Evolutionary conservation across 1,284 basidiomycete genomes (phyloP).

Genomic region (Cystobasidiaceae sp.): DNA sequence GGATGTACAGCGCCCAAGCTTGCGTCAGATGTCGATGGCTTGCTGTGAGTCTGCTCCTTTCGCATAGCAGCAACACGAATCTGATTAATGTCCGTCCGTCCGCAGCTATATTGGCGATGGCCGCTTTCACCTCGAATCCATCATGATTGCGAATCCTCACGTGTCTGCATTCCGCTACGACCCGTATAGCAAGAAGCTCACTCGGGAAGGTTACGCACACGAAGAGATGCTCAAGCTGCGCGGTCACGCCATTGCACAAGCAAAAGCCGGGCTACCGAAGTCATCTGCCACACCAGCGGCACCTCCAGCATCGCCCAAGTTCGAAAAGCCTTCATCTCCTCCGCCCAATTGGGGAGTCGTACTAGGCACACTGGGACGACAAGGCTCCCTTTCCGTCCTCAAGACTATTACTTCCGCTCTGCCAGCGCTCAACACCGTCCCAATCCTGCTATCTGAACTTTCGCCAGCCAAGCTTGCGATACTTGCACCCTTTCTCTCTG

Average conservation of each 20-base stretch:
- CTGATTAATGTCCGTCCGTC: not conserved
- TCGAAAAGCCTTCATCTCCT: constrained; percentile 39
- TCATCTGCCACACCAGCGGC: constrained; percentile 10
- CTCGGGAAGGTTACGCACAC: constrained; percentile 87
- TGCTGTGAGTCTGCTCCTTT: constrained; percentile 59
- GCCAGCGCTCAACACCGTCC: constrained; percentile 53
- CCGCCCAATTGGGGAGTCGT: constrained; percentile 76
- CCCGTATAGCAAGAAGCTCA: constrained; percentile 95
- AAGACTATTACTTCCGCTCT: constrained; percentile 52
- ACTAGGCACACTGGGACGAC: constrained; percentile 88
- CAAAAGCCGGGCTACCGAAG: constrained; percentile 56
- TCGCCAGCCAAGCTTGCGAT: constrained; percentile 87
- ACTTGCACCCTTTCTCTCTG: constrained; percentile 68
- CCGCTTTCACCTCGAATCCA: constrained; percentile 94
- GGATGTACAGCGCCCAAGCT: constrained; percentile 92
- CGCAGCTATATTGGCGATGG: constrained; percentile 92
- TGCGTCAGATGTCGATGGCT: constrained; percentile 65
- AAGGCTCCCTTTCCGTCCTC: constrained; percentile 85
- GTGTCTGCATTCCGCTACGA: constrained; percentile 97
- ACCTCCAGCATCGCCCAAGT: not conserved
- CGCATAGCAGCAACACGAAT: no score
- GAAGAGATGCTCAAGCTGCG: constrained; percentile 73
- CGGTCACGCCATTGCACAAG: constrained; percentile 69
- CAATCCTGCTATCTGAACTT: constrained; percentile 89
- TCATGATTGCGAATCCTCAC: constrained; percentile 98